phyloP scores from a whole-genome alignment of 2,329 filamentous ascomycete species.

The Ophiostoma sp. region DNA sequence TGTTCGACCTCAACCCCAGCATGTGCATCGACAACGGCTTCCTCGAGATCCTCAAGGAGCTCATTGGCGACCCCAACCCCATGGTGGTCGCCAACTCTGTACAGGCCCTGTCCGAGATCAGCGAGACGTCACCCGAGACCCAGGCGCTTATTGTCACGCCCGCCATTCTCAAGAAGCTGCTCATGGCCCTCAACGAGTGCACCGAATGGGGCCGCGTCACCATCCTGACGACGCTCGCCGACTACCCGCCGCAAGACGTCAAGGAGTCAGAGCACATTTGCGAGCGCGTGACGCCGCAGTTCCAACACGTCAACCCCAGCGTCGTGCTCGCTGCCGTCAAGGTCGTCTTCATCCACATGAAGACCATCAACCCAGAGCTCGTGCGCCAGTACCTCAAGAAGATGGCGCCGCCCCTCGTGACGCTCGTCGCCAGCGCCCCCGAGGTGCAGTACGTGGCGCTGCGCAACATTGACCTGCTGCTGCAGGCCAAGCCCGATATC shows the following conservation, averaged over 20 bases:
- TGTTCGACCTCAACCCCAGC: constrained; percentile 87
- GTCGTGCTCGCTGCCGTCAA: constrained; percentile 97
- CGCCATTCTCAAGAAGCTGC: constrained; percentile 82
- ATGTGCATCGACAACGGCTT: constrained; percentile 98
- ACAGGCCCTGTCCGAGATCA: constrained; percentile 85
- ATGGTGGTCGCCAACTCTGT: constrained; percentile 99
- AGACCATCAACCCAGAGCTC: constrained; percentile 68
- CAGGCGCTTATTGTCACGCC: constrained; percentile 78
- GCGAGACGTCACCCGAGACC: constrained; percentile 84
- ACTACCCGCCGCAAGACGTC: constrained; percentile 78
- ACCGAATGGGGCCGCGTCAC: constrained; percentile 98
- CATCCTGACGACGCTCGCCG: constrained; percentile 80
- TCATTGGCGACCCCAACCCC: constrained; percentile 95
- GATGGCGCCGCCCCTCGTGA: constrained; percentile 96
- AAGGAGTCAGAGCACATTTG: constrained; percentile 99
- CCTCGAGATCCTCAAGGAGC: constrained; percentile 83
- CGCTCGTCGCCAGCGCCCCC: constrained; percentile 86
- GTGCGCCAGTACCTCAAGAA: constrained; percentile 89
- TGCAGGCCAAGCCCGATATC: constrained; percentile 95
- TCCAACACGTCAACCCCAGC: constrained; percentile 96
- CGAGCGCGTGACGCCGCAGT: constrained; percentile 90
- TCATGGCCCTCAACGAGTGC: constrained; percentile 95
- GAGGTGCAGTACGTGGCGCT: constrained; percentile 98
- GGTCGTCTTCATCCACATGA: constrained; percentile 96
- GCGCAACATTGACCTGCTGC: constrained; percentile 88